Conservation (phyloP, 2,329 filamentous ascomycete genomes). For the Paramyrothecium sp. region DNA sequence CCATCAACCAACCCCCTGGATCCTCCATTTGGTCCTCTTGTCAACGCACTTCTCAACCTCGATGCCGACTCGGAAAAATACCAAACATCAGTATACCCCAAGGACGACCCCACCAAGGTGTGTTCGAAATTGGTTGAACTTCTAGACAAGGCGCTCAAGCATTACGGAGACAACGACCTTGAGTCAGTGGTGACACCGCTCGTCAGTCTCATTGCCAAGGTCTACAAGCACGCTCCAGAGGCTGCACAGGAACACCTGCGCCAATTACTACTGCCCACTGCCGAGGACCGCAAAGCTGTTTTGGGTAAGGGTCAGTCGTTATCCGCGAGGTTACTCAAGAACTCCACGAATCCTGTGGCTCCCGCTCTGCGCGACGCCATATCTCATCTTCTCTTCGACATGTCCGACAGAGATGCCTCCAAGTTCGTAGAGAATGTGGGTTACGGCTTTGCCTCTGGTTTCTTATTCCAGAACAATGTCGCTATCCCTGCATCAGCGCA, state of each 20-base stretch:
- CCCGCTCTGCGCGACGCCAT: constrained; percentile 73
- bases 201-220: constrained; percentile 67
- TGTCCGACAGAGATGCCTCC: constrained; percentile 77
- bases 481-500: constrained; percentile 67
- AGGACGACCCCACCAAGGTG: constrained; percentile 56
- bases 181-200: constrained; percentile 71
- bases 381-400: constrained; percentile 78
- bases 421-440: constrained; percentile 89
- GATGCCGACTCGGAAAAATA: constrained; percentile 59
- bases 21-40: constrained; percentile 65
- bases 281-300: constrained; percentile 72
- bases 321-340: constrained; percentile 71
- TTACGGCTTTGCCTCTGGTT: constrained; percentile 91
- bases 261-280: constrained; percentile 68
- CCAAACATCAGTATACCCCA: constrained; percentile 64
- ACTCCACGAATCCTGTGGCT: constrained; percentile 71
- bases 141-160: constrained; percentile 63
- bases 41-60: constrained; percentile 82
- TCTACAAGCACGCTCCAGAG: constrained; percentile 69
- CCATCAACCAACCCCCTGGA: constrained; percentile 67
- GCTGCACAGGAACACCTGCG: constrained; percentile 62
- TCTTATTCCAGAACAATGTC: constrained; percentile 81
- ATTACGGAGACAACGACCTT: constrained; percentile 67
- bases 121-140: constrained; percentile 67
- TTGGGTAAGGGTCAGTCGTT: constrained; percentile 75